These are phyloP conservation scores for Penstemon newberryi DNA, from an alignment of 257 asterid genomes.

Conservation along the genomic window DNA sequence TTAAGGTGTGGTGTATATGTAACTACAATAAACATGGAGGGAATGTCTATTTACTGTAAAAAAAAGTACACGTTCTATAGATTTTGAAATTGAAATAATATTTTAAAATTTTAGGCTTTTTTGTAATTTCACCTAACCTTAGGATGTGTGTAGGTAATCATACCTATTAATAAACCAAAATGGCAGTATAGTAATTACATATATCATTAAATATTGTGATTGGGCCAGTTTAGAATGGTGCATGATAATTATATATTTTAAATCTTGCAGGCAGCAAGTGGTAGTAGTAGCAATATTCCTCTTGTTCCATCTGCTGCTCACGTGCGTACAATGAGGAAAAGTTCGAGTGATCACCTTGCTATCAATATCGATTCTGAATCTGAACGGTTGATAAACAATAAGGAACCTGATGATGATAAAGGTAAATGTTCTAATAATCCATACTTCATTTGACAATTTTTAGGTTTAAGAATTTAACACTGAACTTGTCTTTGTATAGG, in stretches of 20 bases:
- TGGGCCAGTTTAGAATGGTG: conserved; percentile 8
- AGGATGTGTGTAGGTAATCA: no score
- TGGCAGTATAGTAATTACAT: conserved; percentile 1
- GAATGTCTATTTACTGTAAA: no score
- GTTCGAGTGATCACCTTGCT: conserved; percentile 89
- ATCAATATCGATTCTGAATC: conserved; percentile 78
- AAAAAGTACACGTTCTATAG: no score
- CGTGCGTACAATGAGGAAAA: conserved; percentile 76
- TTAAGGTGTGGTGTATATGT: no score
- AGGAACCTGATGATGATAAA: conserved; percentile 78
- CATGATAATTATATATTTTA: conserved; percentile 23
- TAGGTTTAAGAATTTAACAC: conserved; percentile 18
- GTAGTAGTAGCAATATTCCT: conserved; percentile 52
- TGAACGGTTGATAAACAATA: conserved; percentile 55
- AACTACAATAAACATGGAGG: no score
- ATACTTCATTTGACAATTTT: conserved; percentile 10
- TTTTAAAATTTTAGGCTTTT: no score
- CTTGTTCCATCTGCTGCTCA: conserved; percentile 77
- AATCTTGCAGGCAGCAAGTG: conserved; percentile 60
- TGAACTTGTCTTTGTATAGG: conserved; percentile 50
- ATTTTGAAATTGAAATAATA: no score
- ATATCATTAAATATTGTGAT: conserved; percentile 4
- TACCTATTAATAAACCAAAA: not conserved
- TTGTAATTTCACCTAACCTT: no score
- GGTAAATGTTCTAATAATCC: conserved; percentile 41